Conservation (phyloP, 2,329 filamentous ascomycete genomes). For the Microsporum ferrugineum region DNA sequence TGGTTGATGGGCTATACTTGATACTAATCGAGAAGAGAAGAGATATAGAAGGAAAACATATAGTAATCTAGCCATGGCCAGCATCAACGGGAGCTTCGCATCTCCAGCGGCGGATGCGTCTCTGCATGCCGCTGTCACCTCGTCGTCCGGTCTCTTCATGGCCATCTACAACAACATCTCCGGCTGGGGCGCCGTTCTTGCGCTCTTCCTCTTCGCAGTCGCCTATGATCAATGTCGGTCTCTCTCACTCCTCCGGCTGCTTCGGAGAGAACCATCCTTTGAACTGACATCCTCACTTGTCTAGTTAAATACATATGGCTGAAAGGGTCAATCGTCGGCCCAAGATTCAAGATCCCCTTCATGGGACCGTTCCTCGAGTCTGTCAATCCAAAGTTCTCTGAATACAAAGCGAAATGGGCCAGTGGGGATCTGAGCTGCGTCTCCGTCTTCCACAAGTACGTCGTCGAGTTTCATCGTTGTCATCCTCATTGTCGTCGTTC, state of each 20-base stretch:
- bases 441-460: slow-evolving; percentile 97
- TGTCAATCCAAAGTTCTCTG: slow-evolving; percentile 78
- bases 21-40: not conserved
- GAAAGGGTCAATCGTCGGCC: slow-evolving; percentile 66
- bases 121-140: slow-evolving; percentile 44
- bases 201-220: slow-evolving; percentile 58
- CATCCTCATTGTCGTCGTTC: not conserved
- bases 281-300: slow-evolving; percentile 9
- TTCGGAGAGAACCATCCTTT: no score
- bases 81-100: slow-evolving; percentile 55
- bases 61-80: slow-evolving; percentile 25
- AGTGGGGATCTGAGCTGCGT: slow-evolving; percentile 91
- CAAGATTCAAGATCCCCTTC: slow-evolving; percentile 66
- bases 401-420: slow-evolving; percentile 86
- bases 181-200: slow-evolving; percentile 56
- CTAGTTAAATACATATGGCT: slow-evolving; percentile 62
- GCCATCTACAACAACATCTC: slow-evolving; percentile 48
- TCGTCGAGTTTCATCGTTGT: not conserved
- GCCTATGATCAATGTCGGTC: slow-evolving; percentile 73
- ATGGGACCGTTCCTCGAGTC: slow-evolving; percentile 95
- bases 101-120: slow-evolving; percentile 56
- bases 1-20: no score
- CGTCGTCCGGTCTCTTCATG: slow-evolving; percentile 40
- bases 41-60: not conserved
- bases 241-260: not conserved